These are phyloP conservation scores for Aphanoascus verrucosus DNA, from an alignment of 2,329 filamentous ascomycete species.

Conservation along the genomic window DNA sequence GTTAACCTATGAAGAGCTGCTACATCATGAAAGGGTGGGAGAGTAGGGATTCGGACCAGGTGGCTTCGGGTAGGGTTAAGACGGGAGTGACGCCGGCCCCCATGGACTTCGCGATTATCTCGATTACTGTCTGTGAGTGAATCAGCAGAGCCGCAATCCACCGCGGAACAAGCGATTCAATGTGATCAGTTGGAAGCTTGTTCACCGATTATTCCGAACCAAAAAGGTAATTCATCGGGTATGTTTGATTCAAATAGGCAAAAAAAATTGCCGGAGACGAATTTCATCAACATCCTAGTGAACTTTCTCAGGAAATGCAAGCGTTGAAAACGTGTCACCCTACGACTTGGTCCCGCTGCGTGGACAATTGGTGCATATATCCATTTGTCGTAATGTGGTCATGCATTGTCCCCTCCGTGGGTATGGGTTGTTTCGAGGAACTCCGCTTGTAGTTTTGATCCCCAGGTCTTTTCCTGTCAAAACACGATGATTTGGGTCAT, in stretches of 20 bases:
- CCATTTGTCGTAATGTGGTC: not conserved
- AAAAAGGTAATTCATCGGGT: not conserved
- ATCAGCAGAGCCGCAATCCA: too few relatives aligned
- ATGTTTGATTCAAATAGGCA: not conserved
- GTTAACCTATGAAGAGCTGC: not conserved
- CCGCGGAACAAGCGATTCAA: too few relatives aligned
- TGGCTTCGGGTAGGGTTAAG: too few relatives aligned
- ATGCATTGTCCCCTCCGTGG: not conserved
- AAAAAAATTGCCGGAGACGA: not conserved
- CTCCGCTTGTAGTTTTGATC: not conserved
- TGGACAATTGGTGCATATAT: not conserved
- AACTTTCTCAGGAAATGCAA: constrained; percentile 7
- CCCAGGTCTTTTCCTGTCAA: not conserved
- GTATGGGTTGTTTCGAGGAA: not conserved
- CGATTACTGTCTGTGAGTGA: too few relatives aligned
- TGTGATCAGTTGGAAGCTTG: not conserved
- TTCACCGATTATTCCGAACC: not conserved
- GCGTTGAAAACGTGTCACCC: constrained; percentile 8
- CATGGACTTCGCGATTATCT: too few relatives aligned
- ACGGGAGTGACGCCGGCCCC: too few relatives aligned
- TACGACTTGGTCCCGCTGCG: constrained; percentile 4
- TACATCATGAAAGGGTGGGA: not conserved
- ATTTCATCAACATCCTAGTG: constrained; percentile 1
- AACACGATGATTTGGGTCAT: not conserved
- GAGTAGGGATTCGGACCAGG: too few relatives aligned